Conservation (phyloP, 306 rosid species). For the Ochetophila trinervis region DNA sequence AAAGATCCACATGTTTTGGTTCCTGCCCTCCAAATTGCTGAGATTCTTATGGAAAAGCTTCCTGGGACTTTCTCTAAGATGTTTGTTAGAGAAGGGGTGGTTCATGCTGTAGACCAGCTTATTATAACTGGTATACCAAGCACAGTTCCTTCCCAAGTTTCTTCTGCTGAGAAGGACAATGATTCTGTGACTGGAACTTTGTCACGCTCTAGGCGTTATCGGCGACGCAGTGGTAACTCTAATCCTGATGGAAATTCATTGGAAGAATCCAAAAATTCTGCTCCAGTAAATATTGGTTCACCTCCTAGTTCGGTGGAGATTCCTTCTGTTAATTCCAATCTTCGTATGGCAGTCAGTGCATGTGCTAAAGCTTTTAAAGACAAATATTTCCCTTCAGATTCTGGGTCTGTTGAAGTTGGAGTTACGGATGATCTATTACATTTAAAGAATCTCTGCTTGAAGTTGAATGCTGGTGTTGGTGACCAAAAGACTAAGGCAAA, state of each 20-base stretch:
- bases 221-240: constrained; percentile 68
- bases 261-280: constrained; percentile 65
- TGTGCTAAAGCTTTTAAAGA: constrained; percentile 86
- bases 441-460: constrained; percentile 75
- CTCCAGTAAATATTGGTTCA: constrained; percentile 59
- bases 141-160: constrained; percentile 46
- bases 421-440: constrained; percentile 85
- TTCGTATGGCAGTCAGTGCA: constrained; percentile 67
- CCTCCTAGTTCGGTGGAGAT: constrained; percentile 74
- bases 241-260: constrained; percentile 69
- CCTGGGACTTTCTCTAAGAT: constrained; percentile 81
- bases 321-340: constrained; percentile 65
- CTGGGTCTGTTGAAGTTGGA: constrained; percentile 76
- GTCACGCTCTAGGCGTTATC: constrained; percentile 83
- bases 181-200: constrained; percentile 63
- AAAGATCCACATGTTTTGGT: constrained; percentile 90
- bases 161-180: constrained; percentile 70
- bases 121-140: constrained; percentile 58
- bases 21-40: constrained; percentile 96
- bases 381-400: constrained; percentile 79
- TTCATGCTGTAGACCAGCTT: constrained; percentile 97
- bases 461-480: constrained; percentile 69
- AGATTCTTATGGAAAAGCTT: constrained; percentile 96
- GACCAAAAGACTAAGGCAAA: constrained; percentile 70
- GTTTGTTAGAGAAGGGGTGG: constrained; percentile 94